Evolutionary conservation across 768 basidiomycete species (phyloP), one percentile per base, ranked within the genome.

Genomic region (Udeniomyces megalosporus): DNA sequence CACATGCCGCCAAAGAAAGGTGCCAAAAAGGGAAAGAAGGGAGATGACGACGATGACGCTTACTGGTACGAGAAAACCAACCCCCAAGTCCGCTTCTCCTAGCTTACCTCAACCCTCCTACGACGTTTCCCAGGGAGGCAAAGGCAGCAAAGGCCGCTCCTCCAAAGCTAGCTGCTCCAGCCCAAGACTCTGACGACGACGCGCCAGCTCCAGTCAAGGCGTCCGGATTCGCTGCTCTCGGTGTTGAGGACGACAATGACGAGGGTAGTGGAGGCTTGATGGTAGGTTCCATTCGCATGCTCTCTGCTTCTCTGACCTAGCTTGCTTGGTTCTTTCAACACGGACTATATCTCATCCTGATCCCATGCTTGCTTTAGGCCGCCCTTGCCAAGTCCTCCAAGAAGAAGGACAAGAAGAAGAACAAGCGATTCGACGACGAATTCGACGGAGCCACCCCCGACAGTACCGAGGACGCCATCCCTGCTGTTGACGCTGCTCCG

Each of bases 11-110:
- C 83, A 31, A 84, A 84, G 72, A 80, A 78, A 71, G 88, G 88
- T 71, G 73, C 67, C 47, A 89, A 84, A 67, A 93, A 92, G 78
- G 92, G 90, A 70, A 82, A 79, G 32, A 90, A 90, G 76, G 84
- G 82, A 48, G 82, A 84, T 68, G 88, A 92, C 66, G 87, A 88
- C 69, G 83, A 80, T 44, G 62, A 63, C 51, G 61, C 50, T 44
- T 86, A 80, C 75, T 93, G 89, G 89, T 88, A 53, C 35, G 77
- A 11, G 32, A 11, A 12, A 35, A 2, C n/a, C 20, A 53, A 2
- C 24, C 24, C 24, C n/a, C 3, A 32, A 52, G 53, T 38, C 38
- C 38, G 29, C 54, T 42, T 20, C 42, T 42, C 28, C 42, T 20
- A 28, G n/a, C 20, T 44, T 28, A 26, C n/a, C 47, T 24, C 15